These are phyloP conservation scores for Neospora caninum DNA, from an alignment of 169 alveolate genomes.

Conservation along the genomic window DNA sequence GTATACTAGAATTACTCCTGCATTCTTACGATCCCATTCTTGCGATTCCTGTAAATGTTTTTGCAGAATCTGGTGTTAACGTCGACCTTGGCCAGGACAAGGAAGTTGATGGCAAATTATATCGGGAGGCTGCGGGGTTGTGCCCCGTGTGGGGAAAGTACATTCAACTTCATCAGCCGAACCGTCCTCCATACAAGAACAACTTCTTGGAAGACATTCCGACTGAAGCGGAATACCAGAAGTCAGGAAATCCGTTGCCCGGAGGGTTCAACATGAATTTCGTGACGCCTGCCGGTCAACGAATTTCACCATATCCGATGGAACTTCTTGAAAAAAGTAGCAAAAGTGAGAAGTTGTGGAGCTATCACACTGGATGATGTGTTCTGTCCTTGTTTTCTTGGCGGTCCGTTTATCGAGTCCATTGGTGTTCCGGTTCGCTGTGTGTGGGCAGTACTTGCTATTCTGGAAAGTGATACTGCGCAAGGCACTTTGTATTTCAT, in stretches of 20 bases:
- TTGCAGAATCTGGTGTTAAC: constrained; percentile 39
- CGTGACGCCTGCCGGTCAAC: background rate
- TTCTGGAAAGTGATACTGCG: no score
- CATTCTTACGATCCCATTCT: background rate
- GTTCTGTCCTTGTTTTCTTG: no score
- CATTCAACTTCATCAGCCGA: constrained; percentile 32
- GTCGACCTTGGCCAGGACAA: constrained; percentile 44
- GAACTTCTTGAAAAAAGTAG: background rate
- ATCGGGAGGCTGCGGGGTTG: constrained; percentile 42
- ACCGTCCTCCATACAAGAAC: background rate
- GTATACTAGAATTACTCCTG: background rate
- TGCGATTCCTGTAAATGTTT: background rate
- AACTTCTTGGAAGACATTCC: constrained; percentile 44
- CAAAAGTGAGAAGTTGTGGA: background rate
- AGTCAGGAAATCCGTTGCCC: constrained; percentile 48
- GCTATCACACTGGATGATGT: no score
- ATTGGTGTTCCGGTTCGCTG: no score
- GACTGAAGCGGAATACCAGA: background rate
- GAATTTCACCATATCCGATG: constrained; percentile 32
- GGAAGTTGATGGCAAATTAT: constrained; percentile 42
- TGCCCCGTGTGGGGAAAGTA: constrained; percentile 55
- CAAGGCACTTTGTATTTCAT: no score
- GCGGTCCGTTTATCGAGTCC: no score
- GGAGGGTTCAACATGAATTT: constrained; percentile 53
- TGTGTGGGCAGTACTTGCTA: no score